A percentile compares a stretch with the other conserved stretches of the same genome.
Conservation (phyloP, 2,329 filamentous ascomycete species). For the Aspergillus melleus region DNA sequence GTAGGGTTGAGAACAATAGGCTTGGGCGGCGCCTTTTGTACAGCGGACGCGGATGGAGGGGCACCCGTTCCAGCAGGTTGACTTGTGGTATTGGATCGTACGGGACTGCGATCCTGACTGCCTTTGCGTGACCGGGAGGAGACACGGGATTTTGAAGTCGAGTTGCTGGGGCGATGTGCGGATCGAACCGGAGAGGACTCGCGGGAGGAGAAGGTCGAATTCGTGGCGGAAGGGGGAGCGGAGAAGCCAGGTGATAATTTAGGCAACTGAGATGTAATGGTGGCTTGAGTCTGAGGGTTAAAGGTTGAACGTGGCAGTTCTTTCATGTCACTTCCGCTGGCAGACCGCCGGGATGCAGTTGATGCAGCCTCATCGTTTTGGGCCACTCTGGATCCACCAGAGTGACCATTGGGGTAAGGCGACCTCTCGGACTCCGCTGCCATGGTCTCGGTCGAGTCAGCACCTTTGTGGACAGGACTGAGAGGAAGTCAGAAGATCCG, state of each 20-base stretch:
- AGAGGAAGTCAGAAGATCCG: constrained; percentile 37
- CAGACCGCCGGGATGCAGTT: constrained; percentile 28
- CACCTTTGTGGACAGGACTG: constrained; percentile 26
- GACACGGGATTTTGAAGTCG: constrained; percentile 33
- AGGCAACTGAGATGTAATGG: constrained; percentile 33
- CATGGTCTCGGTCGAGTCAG: constrained; percentile 33
- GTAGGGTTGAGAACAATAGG: constrained; percentile 62
- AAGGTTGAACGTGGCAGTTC: constrained; percentile 29
- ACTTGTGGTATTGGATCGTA: constrained; percentile 49
- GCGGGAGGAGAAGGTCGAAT: constrained; percentile 50
- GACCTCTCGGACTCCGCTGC: constrained; percentile 39
- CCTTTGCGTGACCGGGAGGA: constrained; percentile 63
- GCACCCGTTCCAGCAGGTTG: constrained; percentile 30
- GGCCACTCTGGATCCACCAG: constrained; percentile 30
- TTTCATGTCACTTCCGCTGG: constrained; percentile 30
- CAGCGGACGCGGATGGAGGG: constrained; percentile 61
- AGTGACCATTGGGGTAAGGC: constrained; percentile 33
- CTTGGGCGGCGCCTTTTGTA: constrained; percentile 68
- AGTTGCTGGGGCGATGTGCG: constrained; percentile 31
- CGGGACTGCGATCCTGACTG: constrained; percentile 66
- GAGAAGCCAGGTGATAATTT: constrained; percentile 31
- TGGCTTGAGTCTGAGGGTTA: constrained; percentile 27
- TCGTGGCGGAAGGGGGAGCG: constrained; percentile 40
- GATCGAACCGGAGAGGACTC: constrained; percentile 49
- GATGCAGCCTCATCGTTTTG: constrained; percentile 28